Conservation (phyloP, 345 rosid genomes). For the Eutrema japonicum region DNA sequence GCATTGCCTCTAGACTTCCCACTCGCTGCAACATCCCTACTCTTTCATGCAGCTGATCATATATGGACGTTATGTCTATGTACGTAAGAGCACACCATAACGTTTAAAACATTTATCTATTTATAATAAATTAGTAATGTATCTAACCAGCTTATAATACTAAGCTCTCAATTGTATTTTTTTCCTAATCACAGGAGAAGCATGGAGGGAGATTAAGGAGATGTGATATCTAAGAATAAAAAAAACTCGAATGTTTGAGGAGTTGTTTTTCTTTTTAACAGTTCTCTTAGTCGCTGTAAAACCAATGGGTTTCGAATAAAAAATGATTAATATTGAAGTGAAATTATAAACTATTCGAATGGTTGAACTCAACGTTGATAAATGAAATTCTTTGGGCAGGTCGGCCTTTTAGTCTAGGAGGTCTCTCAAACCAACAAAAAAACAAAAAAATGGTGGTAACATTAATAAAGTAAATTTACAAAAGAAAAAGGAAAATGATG, state of each 20-base stretch:
- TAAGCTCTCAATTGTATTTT: background rate
- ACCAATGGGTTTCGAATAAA: constrained; percentile 29
- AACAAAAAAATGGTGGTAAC: background rate
- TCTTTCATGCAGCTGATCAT: constrained; percentile 51
- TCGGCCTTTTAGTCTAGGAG: background rate
- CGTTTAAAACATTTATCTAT: background rate
- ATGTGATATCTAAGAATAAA: constrained; percentile 37
- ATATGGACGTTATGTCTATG: background rate
- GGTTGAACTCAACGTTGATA: background rate
- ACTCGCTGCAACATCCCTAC: constrained; percentile 68
- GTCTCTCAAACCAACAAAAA: background rate
- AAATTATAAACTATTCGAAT: background rate
- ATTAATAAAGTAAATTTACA: background rate
- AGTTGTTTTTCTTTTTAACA: background rate
- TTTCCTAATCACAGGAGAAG: constrained; percentile 6
- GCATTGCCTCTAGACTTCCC: constrained; percentile 76
- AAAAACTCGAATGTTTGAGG: constrained; percentile 15
- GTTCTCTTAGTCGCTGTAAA: constrained; percentile 2
- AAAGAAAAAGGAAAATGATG: background rate
- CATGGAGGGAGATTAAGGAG: constrained; percentile 1
- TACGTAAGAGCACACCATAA: constrained; percentile 12
- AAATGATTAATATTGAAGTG: constrained; percentile 3
- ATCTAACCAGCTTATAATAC: background rate
- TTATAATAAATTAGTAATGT: background rate
- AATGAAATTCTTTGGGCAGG: background rate